Conservation (phyloP, 345 rosid genomes). For the Durio zibethinus region DNA sequence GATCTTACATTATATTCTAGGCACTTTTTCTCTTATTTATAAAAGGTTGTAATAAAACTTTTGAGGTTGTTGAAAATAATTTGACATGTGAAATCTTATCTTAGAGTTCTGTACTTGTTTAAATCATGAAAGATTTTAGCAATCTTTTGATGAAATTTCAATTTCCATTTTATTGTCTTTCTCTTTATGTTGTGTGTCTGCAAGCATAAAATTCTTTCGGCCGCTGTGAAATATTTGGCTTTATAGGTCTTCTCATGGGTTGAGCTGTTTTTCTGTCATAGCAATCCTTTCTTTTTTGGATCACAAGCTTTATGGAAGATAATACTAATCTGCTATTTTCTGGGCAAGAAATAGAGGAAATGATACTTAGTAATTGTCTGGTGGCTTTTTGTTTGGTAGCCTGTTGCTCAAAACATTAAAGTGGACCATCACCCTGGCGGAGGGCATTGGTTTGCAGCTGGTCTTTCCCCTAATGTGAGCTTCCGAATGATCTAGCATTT, state of each 20-base stretch:
- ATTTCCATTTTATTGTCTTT: not conserved
- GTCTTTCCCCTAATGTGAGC: conserved; percentile 96
- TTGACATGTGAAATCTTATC: not conserved
- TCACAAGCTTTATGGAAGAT: not conserved
- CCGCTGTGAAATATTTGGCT: not conserved
- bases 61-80: not conserved
- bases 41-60: not conserved
- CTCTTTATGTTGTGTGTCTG: not conserved
- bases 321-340: not conserved
- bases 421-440: conserved; percentile 99
- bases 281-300: not conserved
- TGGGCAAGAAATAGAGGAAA: not conserved
- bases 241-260: not conserved
- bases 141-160: not conserved
- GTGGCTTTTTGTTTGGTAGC: conserved; percentile 33
- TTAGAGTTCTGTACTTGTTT: not conserved
- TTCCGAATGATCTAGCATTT: not conserved
- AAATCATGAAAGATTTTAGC: not conserved
- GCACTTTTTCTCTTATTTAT: not conserved
- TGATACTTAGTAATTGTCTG: not conserved
- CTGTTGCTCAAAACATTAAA: conserved; percentile 81
- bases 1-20: not conserved
- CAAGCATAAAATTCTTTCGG: too few relatives aligned
- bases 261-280: not conserved
- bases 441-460: conserved; percentile 99